Base-by-base conservation (phyloP, 2,329 filamentous ascomycete species). In the Ophiostoma ulmi region DNA sequence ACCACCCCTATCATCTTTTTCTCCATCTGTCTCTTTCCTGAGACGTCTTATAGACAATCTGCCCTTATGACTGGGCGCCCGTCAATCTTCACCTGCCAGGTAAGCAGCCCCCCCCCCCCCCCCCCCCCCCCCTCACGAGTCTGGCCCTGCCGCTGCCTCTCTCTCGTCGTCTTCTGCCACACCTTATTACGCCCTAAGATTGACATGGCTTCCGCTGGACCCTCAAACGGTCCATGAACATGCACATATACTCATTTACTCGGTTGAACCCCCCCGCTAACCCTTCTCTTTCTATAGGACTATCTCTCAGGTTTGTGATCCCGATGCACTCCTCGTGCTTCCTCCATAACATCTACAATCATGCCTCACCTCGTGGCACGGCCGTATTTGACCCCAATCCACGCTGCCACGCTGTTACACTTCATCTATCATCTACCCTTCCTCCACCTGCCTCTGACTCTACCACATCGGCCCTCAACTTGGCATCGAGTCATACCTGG, bases 11-110 rank as follows among this genome's bases (percentile, higher is more conserved):
- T 61, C 52, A 72, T 68, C 69, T 65, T 64, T 64, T 73, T 72
- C 39, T 75, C 71, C 73, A 71, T 73, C 73, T 73, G 63, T 65
- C 63, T 65, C 73, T 74, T 74, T 72, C 76, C 76, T 77, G 76
- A 79, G 74, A 77, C 79, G 78, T 75, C 75, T 76, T 75, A 75
- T 75, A 72, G 78, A 77, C 81, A 85, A 81, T 85, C 85, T 70
- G 90, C 88, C 86, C 89, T 90, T 90, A 93, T 93, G 91, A 91
- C 89, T 90, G 90, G 90, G 85, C 89, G 90, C 87, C 86, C 87
- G 83, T 92, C 91, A 82, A 87, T 90, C 81, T 94, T 93, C 85
- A 94, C 91, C 84, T 94, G 91, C 83, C 91, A 94, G 88, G 91
- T 92, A 90, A 74, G 85, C 81, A 55, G n/a, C n/a, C n/a, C n/a